These are phyloP conservation scores for Sinapis alba DNA, from an alignment of 441 rosid species.

Conservation along the genomic window DNA sequence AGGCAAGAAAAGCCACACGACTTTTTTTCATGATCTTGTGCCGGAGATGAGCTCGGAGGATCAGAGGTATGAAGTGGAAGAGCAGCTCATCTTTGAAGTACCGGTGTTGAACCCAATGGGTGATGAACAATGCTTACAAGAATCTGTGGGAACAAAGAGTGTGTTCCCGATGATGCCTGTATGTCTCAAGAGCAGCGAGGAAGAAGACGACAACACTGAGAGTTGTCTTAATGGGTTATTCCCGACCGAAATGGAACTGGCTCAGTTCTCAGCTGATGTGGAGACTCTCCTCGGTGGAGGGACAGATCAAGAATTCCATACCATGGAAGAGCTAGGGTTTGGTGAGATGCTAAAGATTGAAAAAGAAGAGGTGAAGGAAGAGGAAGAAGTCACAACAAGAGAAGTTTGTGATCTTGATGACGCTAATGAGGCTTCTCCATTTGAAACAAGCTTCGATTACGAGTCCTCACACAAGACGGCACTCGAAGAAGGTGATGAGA, in stretches of 20 bases:
- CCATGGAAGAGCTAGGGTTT: constrained; percentile 68
- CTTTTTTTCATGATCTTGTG: constrained; percentile 47
- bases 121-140: constrained; percentile 49
- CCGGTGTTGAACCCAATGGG: constrained; percentile 63
- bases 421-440: constrained; percentile 46
- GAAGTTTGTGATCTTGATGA: constrained; percentile 38
- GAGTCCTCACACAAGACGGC: constrained; percentile 43
- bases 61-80: constrained; percentile 54
- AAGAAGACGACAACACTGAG: constrained; percentile 36
- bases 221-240: constrained; percentile 48
- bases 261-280: constrained; percentile 78
- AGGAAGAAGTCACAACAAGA: constrained; percentile 20
- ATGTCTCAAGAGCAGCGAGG: constrained; percentile 13
- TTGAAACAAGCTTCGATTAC: constrained; percentile 65
- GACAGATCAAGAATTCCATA: constrained; percentile 57
- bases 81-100: constrained; percentile 74
- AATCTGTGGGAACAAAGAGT: constrained; percentile 10
- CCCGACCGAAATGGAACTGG: constrained; percentile 78
- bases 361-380: constrained; percentile 52
- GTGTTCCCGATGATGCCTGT: constrained; percentile 19
- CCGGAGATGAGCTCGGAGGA: constrained; percentile 77
- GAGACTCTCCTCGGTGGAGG: constrained; percentile 80
- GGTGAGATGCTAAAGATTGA: constrained; percentile 24
- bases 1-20: constrained; percentile 20
- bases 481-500: constrained; percentile 32